Conservation (phyloP, 202 grass and related monocot genomes). For the Digitaria exilis region DNA sequence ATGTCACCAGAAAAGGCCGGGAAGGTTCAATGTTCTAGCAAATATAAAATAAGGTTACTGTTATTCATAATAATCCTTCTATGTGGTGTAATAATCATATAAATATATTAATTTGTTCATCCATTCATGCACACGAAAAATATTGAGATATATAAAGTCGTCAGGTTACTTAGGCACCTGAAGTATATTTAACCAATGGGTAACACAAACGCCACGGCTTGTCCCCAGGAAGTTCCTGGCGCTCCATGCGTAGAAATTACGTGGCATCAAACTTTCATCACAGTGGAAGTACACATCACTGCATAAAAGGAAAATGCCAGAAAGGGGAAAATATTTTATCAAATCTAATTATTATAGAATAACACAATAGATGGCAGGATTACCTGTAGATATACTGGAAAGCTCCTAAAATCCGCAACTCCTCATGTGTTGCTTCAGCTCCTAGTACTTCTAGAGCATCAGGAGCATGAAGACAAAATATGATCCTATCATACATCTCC, state of each 20-base stretch:
- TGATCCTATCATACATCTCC: constrained; percentile 60
- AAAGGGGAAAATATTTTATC: not conserved
- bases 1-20: not conserved
- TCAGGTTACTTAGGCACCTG: not conserved
- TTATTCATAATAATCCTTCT: not conserved
- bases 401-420: constrained; percentile 59
- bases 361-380: not conserved
- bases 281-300: constrained; percentile 73
- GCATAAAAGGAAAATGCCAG: not conserved
- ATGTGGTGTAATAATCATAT: not conserved
- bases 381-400: constrained; percentile 69
- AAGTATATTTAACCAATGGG: not conserved
- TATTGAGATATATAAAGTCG: not conserved
- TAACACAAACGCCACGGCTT: not conserved
- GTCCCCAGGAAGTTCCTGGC: constrained; percentile 78
- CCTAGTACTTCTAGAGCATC: constrained; percentile 73
- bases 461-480: constrained; percentile 62
- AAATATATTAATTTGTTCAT: not conserved
- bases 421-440: constrained; percentile 61
- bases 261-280: constrained; percentile 74
- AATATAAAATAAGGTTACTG: not conserved
- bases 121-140: not conserved
- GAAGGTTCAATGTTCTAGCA: not conserved
- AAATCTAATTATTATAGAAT: not conserved
- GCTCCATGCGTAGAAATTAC: constrained; percentile 69